Percentiles rank a stretch among this genome's conserved stretches.
Evolutionary conservation across 139 green algal species (phyloP).

Genomic region (Axilococcus clingmanii): DNA sequence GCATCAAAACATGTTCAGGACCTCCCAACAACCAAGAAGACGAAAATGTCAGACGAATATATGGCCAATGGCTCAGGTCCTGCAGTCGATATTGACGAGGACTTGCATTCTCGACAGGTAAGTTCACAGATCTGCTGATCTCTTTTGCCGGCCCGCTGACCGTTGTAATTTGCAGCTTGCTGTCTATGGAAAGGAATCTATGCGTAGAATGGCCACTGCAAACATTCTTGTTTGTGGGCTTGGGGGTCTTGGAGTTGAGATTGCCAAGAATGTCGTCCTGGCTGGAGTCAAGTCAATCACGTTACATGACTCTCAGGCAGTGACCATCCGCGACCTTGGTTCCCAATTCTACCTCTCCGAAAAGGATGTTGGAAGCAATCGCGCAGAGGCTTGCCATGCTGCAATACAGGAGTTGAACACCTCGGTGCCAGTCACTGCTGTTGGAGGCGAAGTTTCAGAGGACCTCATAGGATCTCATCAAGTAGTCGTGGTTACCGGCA

Average conservation of each 20-base stretch:
- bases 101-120: constrained; percentile 79
- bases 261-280: constrained; percentile 97
- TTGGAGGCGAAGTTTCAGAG: constrained; percentile 40
- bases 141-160: neutral
- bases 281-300: constrained; percentile 88
- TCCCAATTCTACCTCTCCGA: constrained; percentile 93
- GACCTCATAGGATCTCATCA: constrained; percentile 70
- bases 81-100: constrained; percentile 78
- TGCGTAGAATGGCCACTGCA: constrained; percentile 74
- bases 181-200: constrained; percentile 93
- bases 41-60: constrained; percentile 13
- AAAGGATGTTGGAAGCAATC: constrained; percentile 77
- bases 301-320: constrained; percentile 60
- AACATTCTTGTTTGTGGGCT: constrained; percentile 78
- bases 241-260: constrained; percentile 83
- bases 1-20: constrained; percentile 5
- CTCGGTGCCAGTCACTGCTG: constrained; percentile 59
- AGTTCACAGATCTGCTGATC: neutral
- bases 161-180: constrained; percentile 66
- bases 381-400: constrained; percentile 75
- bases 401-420: constrained; percentile 95
- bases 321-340: constrained; percentile 60
- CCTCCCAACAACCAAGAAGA: constrained; percentile 8
- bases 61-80: constrained; percentile 17
- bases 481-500: constrained; percentile 76